A percentile compares a stretch with the other conserved stretches of the same genome.
Evolutionary conservation across 495 filamentous ascomycete species (phyloP).

Genomic region (Tricharina praecox): DNA sequence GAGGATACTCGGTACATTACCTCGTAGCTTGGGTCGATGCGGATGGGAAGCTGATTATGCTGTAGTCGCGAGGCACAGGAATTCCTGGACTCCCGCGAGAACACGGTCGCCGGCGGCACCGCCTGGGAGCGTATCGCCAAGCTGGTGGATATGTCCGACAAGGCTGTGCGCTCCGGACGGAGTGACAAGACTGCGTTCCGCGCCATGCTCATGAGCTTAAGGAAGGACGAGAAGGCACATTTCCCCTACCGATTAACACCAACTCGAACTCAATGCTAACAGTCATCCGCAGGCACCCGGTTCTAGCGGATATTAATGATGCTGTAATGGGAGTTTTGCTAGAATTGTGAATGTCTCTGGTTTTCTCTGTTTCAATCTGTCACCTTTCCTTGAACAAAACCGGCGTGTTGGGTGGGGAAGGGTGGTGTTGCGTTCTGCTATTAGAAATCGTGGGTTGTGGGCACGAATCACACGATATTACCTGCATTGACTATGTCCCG

Average conservation of each 20-base stretch:
- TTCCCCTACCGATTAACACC: neutral
- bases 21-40: neutral
- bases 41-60: neutral
- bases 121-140: conserved; percentile 98
- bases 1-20: conserved; percentile 52
- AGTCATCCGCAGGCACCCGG: conserved; percentile 16
- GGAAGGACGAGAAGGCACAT: conserved; percentile 70
- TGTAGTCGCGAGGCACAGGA: conserved; percentile 68
- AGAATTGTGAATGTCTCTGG: too few species aligned
- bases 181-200: conserved; percentile 91
- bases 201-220: conserved; percentile 70
- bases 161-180: conserved; percentile 63
- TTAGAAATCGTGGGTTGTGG: too few species aligned
- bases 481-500: too few species aligned
- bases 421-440: too few species aligned
- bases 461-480: too few species aligned
- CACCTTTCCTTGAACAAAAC: too few species aligned
- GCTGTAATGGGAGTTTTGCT: too few species aligned
- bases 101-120: conserved; percentile 82
- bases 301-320: conserved; percentile 22
- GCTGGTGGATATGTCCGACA: conserved; percentile 87
- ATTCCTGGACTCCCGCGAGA: conserved; percentile 72
- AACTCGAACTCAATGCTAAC: neutral
- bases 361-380: too few species aligned
- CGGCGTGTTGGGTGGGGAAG: too few species aligned